Conservation (phyloP, 176 grass and related monocot species). For the Saccharum spontaneum region DNA sequence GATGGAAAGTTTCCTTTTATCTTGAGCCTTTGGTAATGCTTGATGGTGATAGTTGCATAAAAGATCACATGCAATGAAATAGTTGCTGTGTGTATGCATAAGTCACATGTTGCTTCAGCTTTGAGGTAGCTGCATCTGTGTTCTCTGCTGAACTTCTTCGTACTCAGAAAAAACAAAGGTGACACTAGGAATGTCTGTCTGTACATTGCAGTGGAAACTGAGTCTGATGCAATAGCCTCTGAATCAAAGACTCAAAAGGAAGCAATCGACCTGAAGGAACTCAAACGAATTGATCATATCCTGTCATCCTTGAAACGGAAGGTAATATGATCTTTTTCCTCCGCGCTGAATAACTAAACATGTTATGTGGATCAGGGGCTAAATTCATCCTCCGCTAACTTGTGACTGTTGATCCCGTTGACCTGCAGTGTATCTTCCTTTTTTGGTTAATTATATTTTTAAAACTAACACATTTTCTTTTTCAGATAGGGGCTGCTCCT, state of each 20-base stretch:
- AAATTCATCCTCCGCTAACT: background rate
- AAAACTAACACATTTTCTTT: background rate
- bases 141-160: background rate
- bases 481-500: conserved; percentile 75
- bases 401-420: background rate
- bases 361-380: background rate
- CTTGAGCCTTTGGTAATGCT: background rate
- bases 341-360: background rate
- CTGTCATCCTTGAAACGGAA: conserved; percentile 71
- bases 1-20: background rate
- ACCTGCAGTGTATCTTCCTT: background rate
- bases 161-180: background rate
- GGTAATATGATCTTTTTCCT: conserved; percentile 42
- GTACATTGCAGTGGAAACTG: conserved; percentile 60
- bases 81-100: conserved; percentile 1
- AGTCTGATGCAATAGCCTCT: conserved; percentile 57
- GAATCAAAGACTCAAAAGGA: conserved; percentile 80
- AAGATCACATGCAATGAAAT: conserved; percentile 19
- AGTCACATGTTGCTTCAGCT: conserved; percentile 4
- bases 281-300: conserved; percentile 92
- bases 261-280: conserved; percentile 83
- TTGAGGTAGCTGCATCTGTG: background rate
- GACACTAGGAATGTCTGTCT: conserved; percentile 15
- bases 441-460: conserved; percentile 13
- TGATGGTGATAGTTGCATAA: background rate